phyloP scores from a whole-genome alignment of 108 stramenopile species.

The Fistulifera pelliculosa region DNA sequence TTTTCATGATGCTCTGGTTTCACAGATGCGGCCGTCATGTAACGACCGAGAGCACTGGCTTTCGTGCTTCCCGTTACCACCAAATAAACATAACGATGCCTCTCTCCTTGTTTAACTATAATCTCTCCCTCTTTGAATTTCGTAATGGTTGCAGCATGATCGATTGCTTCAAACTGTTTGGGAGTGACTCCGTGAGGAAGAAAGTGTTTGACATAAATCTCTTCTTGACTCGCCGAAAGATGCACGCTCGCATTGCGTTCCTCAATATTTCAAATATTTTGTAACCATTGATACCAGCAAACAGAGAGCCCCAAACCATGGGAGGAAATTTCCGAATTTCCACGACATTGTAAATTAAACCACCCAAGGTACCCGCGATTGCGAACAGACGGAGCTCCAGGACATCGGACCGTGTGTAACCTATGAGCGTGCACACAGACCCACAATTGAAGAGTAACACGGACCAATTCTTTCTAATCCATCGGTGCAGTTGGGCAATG shows the following conservation, averaged over 20 bases:
- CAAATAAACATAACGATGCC: constrained; percentile 43
- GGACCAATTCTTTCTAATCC: constrained; percentile 36
- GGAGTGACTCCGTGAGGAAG: constrained; percentile 73
- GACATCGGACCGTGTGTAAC: constrained; percentile 72
- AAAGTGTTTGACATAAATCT: constrained; percentile 61
- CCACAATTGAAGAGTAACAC: constrained; percentile 66
- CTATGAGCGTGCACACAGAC: constrained; percentile 47
- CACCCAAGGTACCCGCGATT: constrained; percentile 41
- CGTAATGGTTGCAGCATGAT: constrained; percentile 19
- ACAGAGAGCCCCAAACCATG: constrained; percentile 45
- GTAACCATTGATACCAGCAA: constrained; percentile 56
- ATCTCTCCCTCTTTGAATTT: constrained; percentile 30
- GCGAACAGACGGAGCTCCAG: constrained; percentile 63
- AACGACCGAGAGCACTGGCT: constrained; percentile 46
- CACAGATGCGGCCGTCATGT: constrained; percentile 49
- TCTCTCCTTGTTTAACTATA: constrained; percentile 42
- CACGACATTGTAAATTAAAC: constrained; percentile 31
- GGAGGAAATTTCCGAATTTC: constrained; percentile 19
- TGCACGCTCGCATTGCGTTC: constrained; percentile 54
- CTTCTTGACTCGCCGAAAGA: constrained; percentile 40
- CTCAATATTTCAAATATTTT: constrained; percentile 53
- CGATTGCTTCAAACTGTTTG: constrained; percentile 65
- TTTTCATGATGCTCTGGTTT: constrained; percentile 26
- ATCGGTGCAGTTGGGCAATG: neutral
- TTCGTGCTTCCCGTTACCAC: constrained; percentile 53